Evolutionary conservation across 345 rosid genomes (phyloP).

Genomic region (Eucalyptus sp.): DNA sequence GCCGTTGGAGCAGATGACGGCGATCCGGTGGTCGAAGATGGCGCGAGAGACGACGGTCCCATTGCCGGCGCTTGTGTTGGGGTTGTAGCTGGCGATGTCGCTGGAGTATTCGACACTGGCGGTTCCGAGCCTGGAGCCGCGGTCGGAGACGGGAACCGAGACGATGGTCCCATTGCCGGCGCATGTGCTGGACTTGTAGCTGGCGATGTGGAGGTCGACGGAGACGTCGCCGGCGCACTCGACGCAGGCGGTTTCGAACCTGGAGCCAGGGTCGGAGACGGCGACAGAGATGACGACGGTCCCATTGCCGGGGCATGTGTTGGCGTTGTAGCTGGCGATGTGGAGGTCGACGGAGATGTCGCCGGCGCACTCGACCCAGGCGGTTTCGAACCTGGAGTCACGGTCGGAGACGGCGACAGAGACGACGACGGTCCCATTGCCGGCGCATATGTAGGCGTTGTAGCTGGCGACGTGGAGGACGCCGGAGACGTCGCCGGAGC

Average conservation of each 20-base stretch:
- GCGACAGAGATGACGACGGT: background rate
- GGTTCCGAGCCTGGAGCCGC: background rate
- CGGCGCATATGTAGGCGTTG: background rate
- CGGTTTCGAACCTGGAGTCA: background rate
- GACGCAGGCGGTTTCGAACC: background rate
- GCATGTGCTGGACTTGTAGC: background rate
- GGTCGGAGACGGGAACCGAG: background rate
- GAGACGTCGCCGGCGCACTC: background rate
- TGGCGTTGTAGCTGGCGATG: background rate
- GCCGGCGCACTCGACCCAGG: background rate
- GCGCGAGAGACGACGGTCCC: background rate
- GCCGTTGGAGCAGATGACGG: background rate
- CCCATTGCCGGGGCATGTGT: background rate
- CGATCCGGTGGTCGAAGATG: background rate
- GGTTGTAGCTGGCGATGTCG: background rate
- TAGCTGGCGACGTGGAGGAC: background rate
- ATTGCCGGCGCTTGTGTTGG: background rate
- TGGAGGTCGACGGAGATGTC: background rate
- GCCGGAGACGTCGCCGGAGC: background rate
- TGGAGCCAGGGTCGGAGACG: background rate
- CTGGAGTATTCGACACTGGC: background rate
- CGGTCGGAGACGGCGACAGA: background rate
- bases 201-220: background rate
- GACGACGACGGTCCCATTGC: background rate
- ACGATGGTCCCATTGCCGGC: background rate